A percentile compares a stretch with the other conserved stretches of the same genome.
These are phyloP conservation scores for Prunella vulgaris DNA, from an alignment of 257 asterid species.

Conservation along the genomic window DNA sequence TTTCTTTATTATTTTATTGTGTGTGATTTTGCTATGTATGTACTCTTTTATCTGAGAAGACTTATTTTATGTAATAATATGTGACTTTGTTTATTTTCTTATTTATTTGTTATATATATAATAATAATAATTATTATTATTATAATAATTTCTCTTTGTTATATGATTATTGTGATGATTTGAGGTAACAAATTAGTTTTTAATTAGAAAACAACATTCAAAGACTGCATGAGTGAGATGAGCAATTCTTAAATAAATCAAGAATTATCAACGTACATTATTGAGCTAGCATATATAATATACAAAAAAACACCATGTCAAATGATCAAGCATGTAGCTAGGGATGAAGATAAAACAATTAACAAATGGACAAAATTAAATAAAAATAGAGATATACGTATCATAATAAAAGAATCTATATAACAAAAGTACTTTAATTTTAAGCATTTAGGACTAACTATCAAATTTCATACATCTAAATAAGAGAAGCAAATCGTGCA, in stretches of 20 bases:
- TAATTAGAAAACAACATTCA: neutral
- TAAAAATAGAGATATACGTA: no score
- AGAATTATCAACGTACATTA: neutral
- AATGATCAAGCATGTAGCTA: no score
- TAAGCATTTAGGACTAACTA: no score
- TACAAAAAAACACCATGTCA: neutral
- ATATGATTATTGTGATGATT: neutral
- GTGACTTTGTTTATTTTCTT: neutral
- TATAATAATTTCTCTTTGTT: neutral
- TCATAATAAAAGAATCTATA: no score
- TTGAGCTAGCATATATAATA: neutral
- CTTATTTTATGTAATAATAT: no score
- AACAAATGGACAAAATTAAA: no score
- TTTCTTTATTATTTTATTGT: neutral
- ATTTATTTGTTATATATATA: neutral
- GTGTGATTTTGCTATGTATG: neutral
- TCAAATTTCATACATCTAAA: no score
- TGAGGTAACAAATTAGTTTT: no score
- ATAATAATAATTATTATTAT: neutral
- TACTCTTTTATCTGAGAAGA: no score
- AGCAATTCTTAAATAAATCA: neutral
- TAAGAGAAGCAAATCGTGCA: no score
- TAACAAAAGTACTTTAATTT: no score
- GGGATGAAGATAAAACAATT: no score
- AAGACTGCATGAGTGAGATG: neutral